Evolutionary conservation across 345 rosid species (phyloP), one percentile per base, ranked within the genome.

Genomic region (Hibiscus trionum): DNA sequence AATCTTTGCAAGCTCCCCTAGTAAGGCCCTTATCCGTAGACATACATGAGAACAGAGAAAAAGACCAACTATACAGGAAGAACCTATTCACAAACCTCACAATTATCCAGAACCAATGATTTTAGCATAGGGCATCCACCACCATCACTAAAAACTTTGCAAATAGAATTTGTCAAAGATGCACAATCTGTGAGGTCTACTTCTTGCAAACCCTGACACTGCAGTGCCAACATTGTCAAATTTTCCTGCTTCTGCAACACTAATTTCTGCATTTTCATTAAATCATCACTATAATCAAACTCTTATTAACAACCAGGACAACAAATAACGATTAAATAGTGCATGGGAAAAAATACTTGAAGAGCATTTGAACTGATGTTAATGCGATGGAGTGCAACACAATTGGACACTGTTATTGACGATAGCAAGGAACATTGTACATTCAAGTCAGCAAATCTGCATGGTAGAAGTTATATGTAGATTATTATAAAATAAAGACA

Each of bases 161-260:
- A 95, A 53, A 92, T 82, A 56, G 89, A 82, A 82, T 92, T 88
- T 24, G 97, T 87, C 80, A 95, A 80, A 33, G 97, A 92, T 85
- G 89, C 99, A 76, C 99, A 95, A 74, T 93, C 99, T 66, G 96
- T 87, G 64, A 95, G 97, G 76, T 95, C 99, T 77, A 95, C 94
- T 85, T 95, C 99, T 87, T 85, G 93, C 86, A 95, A 80, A 72
- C 76, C 76, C 37, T 83, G 93, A 81, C 99, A 95, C 65, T 90
- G 93, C 75, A 95, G 85, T 61, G 84, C 77, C 76, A 95, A 81
- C 47, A 89, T 82, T 65, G 96, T 85, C 69, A 95, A 82, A 80
- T 91, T 92, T 81, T 92, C 99, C 73, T 95, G 99, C 82, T 92
- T 95, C 82, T 85, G 93, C 81, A 95, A 82, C 5, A 93, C 95